Evolutionary conservation across 1,284 basidiomycete genomes (phyloP), one percentile per base, ranked within the genome.

Genomic region (Kwoniella shivajii): DNA sequence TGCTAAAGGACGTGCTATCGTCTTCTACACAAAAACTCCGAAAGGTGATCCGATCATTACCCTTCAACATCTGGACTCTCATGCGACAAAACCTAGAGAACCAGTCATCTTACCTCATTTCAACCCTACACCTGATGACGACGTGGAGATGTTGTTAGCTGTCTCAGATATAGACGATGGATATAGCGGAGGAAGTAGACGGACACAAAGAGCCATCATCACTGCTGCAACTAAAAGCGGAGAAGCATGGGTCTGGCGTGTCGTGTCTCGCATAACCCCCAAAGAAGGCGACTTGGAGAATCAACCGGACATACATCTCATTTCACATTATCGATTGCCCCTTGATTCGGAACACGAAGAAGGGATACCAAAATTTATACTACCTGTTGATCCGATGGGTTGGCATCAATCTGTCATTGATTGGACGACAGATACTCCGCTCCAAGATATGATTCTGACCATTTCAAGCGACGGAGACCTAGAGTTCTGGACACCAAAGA

Each of bases 361-460:
- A 16, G 44, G 27, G 14, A 65, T 69, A 10, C 68, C 71, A 4
- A 61, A 59, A n/a, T 56, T 75, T 41, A 64, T 78, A 24, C 52
- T 92, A 11, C 88, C 89, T 5, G 89, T 94, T 4, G 91, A 94
- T 73, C 90, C 91, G 0, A 93, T 93, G 92, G 88, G 87, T 11
- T 92, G 91, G 91, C 72, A 78, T 59, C 66, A 67, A 48, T 68
- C 68, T 81, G 85, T 66, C 68, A 80, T 67, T 68, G 78, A 71
- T 66, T 76, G 71, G 74, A 69, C 51, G 57, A 72, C 49, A 42
- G 65, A 67, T 55, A 71, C 62, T 11, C 66, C 66, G 37, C 50
- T 61, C 42, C 87, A 86, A 57, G 90, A 92, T 68, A 85, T 87
- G 47, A 79, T 94, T 7, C 78, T 93, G 31, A 92, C 89, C 51